phyloP scores from a whole-genome alignment of 805 yeast genomes.

The Candida cerambycidarum region DNA sequence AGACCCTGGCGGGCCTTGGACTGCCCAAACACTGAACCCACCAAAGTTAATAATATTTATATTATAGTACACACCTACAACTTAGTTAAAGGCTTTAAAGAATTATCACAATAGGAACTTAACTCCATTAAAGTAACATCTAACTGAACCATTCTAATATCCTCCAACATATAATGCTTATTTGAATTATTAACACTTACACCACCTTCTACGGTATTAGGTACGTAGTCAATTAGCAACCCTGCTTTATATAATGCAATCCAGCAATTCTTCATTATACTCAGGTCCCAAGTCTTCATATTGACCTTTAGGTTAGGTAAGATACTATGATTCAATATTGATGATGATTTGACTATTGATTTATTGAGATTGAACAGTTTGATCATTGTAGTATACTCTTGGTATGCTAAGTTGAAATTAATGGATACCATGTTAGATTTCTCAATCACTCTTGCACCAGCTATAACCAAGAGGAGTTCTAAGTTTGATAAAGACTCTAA shows the following conservation, averaged over 20 bases:
- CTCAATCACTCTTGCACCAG: conserved; percentile 69
- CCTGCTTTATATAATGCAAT: conserved; percentile 60
- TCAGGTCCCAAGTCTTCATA: conserved; percentile 58
- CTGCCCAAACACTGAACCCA: no score
- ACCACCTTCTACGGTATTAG: conserved; percentile 42
- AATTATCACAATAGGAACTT: conserved; percentile 20
- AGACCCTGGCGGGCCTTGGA: no score
- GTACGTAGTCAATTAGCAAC: conserved; percentile 48
- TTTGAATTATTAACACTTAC: conserved; percentile 26
- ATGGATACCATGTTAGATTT: conserved; percentile 58
- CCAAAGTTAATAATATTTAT: no score
- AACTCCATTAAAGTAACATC: conserved; percentile 54
- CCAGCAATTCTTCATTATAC: conserved; percentile 70
- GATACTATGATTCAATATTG: conserved; percentile 34
- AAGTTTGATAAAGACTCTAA: conserved; percentile 55
- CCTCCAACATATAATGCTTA: conserved; percentile 36
- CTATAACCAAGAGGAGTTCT: conserved; percentile 68
- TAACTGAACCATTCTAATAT: conserved; percentile 49
- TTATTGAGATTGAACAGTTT: conserved; percentile 41
- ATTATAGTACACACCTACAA: background rate
- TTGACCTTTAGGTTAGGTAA: conserved; percentile 33
- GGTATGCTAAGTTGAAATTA: conserved; percentile 74
- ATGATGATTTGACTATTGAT: conserved; percentile 21
- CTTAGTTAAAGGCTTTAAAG: conserved; percentile 10
- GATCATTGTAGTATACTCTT: conserved; percentile 66